Evolutionary conservation across 495 filamentous ascomycete species (phyloP), one percentile per base, ranked within the genome.

Genomic region (Neurospora sp.): DNA sequence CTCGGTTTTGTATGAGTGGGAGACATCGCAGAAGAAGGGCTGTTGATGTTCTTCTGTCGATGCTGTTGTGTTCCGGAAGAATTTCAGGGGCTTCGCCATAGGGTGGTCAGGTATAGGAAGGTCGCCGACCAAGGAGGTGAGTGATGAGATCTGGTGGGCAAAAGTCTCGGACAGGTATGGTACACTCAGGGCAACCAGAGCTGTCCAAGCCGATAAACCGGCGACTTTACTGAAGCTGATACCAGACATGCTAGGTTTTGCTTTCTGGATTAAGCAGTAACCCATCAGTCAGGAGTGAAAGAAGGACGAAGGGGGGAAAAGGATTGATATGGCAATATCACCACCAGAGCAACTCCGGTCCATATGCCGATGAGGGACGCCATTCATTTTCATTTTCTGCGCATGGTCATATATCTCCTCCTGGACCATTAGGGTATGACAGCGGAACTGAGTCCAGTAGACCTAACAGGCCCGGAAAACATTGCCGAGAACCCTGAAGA

Each of bases 1-100:
- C 62, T 83, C 82, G 0, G 83, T 83, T n/a, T 72, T 76, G 76
- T 85, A 86, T 10, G 75, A 37, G 54, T 85, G 83, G 0, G 75
- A 73, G 0, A 38, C 9, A 20, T 77, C 78, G 73, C 83, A 85
- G 27, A 75, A 40, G 41, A 79, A 82, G 9, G 71, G 40, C 37
- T 46, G 39, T 72, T 38, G 44, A n/a, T 8, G 20, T 38, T 41
- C 37, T 39, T 70, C 38, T 0, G 54, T 38, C 10, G 14, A 27
- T n/a, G 5, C 69, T 12, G 46, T 70, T 20, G 35, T 38, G 40
- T 72, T 69, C n/a, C 62, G 73, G 73, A 79, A 71, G 74, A 78
- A 76, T 0, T 72, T 74, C 42, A 76, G 20, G 39, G 54, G 27
- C 7, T 66, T 66, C 4, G 38, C 27, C 8, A 79, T 69, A 0